Percentiles rank a stretch among this genome's conserved stretches.
These are phyloP conservation scores for Zygotorulaspora florentina DNA, from an alignment of 805 yeast species.

Conservation along the genomic window DNA sequence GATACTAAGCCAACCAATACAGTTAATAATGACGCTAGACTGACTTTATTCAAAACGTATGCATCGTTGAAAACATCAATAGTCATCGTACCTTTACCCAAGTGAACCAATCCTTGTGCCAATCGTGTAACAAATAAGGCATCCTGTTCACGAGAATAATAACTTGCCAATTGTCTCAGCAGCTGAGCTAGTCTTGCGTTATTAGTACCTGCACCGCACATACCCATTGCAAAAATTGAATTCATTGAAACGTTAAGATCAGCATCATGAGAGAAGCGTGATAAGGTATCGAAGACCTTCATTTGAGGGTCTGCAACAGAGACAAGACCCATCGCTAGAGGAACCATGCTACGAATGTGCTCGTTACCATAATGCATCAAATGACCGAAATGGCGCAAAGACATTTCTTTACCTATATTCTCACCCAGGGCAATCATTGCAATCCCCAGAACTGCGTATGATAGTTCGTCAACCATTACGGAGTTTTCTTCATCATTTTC, in stretches of 20 bases:
- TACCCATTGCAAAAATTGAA: constrained; percentile 94
- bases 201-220: constrained; percentile 98
- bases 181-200: constrained; percentile 97
- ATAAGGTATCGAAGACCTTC: constrained; percentile 93
- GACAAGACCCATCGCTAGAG: constrained; percentile 95
- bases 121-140: constrained; percentile 88
- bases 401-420: constrained; percentile 96
- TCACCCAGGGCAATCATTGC: constrained; percentile 97
- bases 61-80: constrained; percentile 88
- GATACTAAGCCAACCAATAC: constrained; percentile 79
- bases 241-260: constrained; percentile 92
- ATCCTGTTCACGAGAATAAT: constrained; percentile 86
- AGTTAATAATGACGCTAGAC: constrained; percentile 85
- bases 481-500: constrained; percentile 30
- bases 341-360: constrained; percentile 87
- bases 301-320: constrained; percentile 93
- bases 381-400: constrained; percentile 93
- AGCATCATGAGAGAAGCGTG: constrained; percentile 93
- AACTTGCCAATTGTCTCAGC: constrained; percentile 88
- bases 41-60: constrained; percentile 77
- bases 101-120: constrained; percentile 90
- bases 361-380: constrained; percentile 97
- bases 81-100: constrained; percentile 94
- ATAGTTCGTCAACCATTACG: constrained; percentile 40
- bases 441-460: constrained; percentile 89